Conservation (phyloP, 257 asterid genomes). For the Hygrophila difformis region DNA sequence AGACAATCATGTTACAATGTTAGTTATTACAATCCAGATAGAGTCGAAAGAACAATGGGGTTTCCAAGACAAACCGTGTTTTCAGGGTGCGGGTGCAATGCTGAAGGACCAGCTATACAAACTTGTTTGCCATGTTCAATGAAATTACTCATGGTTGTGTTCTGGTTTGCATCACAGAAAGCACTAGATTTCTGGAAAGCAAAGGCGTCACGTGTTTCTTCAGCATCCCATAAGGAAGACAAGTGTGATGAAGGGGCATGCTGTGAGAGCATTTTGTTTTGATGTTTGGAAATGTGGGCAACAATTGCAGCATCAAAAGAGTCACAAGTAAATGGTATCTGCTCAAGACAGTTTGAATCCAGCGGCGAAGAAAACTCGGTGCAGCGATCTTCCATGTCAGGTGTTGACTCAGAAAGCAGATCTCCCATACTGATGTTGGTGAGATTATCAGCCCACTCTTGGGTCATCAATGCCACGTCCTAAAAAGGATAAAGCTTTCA, state of each 20-base stretch:
- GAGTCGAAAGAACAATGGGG: no score
- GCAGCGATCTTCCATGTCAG: slow-evolving; percentile 30
- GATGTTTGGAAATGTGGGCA: slow-evolving; percentile 80
- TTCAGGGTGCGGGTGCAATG: slow-evolving; percentile 24
- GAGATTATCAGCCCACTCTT: slow-evolving; percentile 93
- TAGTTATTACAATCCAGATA: no score
- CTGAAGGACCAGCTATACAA: slow-evolving; percentile 26
- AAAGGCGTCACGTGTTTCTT: slow-evolving; percentile 94
- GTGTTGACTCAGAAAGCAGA: slow-evolving; percentile 51
- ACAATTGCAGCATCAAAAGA: slow-evolving; percentile 99
- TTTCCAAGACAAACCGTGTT: slow-evolving; percentile 34
- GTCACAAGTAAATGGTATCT: slow-evolving; percentile 71
- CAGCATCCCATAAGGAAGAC: slow-evolving; percentile 89
- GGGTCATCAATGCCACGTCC: slow-evolving; percentile 39
- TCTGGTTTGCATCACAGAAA: slow-evolving; percentile 23
- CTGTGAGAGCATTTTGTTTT: slow-evolving; percentile 39
- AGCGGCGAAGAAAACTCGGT: slow-evolving; percentile 27
- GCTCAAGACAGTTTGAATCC: slow-evolving; percentile 40
- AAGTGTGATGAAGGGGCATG: slow-evolving; percentile 31
- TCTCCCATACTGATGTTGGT: slow-evolving; percentile 85
- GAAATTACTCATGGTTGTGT: slow-evolving; percentile 22
- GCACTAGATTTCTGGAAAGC: slow-evolving; percentile 47
- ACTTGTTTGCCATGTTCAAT: slow-evolving; percentile 24
- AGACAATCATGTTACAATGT: not conserved
- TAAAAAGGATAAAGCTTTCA: slow-evolving; percentile 15